Percentiles rank a stretch among this genome's conserved stretches.
phyloP scores from a whole-genome alignment of 2,329 filamentous ascomycete species.

The Cladosporium sphaerospermum region DNA sequence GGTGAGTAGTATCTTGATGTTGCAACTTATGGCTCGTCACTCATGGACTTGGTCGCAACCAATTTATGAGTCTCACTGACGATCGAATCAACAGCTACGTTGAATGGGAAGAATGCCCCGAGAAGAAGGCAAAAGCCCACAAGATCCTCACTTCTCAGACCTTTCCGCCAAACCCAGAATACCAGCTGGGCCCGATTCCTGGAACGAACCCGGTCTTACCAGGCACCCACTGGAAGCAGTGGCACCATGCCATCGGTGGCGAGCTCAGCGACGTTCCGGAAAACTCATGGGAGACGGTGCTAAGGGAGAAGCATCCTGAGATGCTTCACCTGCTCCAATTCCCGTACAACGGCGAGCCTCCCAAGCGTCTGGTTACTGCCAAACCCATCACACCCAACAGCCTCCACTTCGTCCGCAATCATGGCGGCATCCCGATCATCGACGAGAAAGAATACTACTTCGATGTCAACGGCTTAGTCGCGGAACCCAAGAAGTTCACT shows the following conservation, averaged over 20 bases:
- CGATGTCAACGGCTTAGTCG: constrained; percentile 48
- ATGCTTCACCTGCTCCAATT: constrained; percentile 60
- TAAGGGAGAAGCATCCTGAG: constrained; percentile 52
- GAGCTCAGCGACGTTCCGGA: constrained; percentile 43
- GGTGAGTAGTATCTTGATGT: constrained; percentile 24
- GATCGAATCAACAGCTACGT: constrained; percentile 41
- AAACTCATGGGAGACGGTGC: constrained; percentile 50
- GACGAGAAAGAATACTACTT: constrained; percentile 45
- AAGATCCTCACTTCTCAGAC: constrained; percentile 43
- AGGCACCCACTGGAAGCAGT: constrained; percentile 53
- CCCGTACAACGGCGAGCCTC: constrained; percentile 59
- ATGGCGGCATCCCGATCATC: constrained; percentile 56
- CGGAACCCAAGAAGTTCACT: constrained; percentile 45
- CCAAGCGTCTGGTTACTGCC: constrained; percentile 44
- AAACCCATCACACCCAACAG: constrained; percentile 49
- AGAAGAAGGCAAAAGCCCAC: constrained; percentile 50
- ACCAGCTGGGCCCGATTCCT: constrained; percentile 50
- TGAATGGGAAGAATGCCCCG: constrained; percentile 58
- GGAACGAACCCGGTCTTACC: constrained; percentile 52
- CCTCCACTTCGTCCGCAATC: constrained; percentile 56
- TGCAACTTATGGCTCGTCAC: constrained; percentile 25
- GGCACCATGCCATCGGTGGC: constrained; percentile 49
- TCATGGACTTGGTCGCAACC: background rate
- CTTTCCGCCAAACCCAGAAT: constrained; percentile 47
- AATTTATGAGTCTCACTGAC: constrained; percentile 16